Evolutionary conservation across 441 rosid species (phyloP).

Genomic region (Brassica balearica): DNA sequence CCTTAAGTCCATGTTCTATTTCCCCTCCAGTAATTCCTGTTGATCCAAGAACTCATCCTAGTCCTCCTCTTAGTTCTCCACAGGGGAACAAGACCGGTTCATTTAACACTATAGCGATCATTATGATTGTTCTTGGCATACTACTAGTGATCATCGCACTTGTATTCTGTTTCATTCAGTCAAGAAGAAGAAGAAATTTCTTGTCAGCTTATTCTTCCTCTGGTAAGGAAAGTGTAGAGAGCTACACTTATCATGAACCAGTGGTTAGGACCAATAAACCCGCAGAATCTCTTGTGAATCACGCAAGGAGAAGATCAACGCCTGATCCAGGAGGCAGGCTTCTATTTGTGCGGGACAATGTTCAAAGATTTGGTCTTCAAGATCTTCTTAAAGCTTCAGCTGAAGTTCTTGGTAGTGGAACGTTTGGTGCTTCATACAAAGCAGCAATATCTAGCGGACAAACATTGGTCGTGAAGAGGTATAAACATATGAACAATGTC

Average conservation of each 20-base stretch:
- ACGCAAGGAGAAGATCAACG: slow-evolving; percentile 24
- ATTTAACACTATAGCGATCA: slow-evolving; percentile 32
- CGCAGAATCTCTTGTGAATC: slow-evolving; percentile 15
- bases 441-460: slow-evolving; percentile 53
- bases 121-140: slow-evolving; percentile 30
- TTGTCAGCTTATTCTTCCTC: slow-evolving; percentile 9
- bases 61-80: not conserved
- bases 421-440: slow-evolving; percentile 87
- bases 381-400: slow-evolving; percentile 82
- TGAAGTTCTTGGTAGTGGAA: slow-evolving; percentile 90
- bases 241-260: slow-evolving; percentile 27
- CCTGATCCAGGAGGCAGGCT: slow-evolving; percentile 49
- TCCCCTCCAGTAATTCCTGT: not conserved
- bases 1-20: slow-evolving; percentile 49
- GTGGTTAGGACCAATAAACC: not conserved
- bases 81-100: slow-evolving; percentile 17
- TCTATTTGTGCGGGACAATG: slow-evolving; percentile 59
- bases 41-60: slow-evolving; percentile 25
- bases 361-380: slow-evolving; percentile 65
- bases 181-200: slow-evolving; percentile 36
- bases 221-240: slow-evolving; percentile 34
- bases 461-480: slow-evolving; percentile 81
- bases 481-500: slow-evolving; percentile 72
- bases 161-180: slow-evolving; percentile 21
- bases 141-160: slow-evolving; percentile 29